Evolutionary conservation across 1,284 basidiomycete genomes (phyloP), one percentile per base, ranked within the genome.

Genomic region (Microbotryum saponariae): DNA sequence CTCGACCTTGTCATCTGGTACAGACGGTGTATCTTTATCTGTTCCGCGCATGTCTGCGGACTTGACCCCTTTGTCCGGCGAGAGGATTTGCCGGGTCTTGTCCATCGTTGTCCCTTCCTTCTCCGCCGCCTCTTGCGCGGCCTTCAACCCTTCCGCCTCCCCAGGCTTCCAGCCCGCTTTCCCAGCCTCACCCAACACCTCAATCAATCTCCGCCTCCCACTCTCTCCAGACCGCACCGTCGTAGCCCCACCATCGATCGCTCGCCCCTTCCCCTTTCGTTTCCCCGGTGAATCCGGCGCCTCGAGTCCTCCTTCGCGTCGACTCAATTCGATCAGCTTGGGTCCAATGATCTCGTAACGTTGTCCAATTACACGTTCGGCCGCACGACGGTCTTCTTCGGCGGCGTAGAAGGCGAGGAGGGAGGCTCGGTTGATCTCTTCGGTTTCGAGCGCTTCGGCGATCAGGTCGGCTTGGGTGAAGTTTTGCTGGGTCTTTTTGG

Each of bases 381-480:
- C 82, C 66, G 81, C 83, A 27, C 87, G 82, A 69, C 88, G 88
- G 76, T 90, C 88, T 71, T 89, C 88, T 68, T 92, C 89, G 2
- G 83, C 76, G 59, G 80, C 80, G 31, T 92, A 80, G 70, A 91
- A 91, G 65, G 88, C 81, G 46, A 82, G 79, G 68, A 91, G 85
- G 55, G 88, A 85, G n/a, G 81, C 79, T 25, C 85, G 83, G 70
- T 92, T 92, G 5, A 84, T 83, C 75, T 91, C 88, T 73, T 91
- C 89, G 55, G 85, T 87, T 71, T 90, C 88, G 12, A 91, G 80
- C 0, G 89, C 89, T 18, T 83, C 83, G 1, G 84, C 83, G 57
- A 92, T 87, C 5, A 91, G 80, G 68, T 90, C 86, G 25, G 82
- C 86, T 71, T 92, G 90, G 0, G 88, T 88, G 45, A 82, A 81